Base-by-base conservation (phyloP, 306 rosid genomes). In the Vicia villosa region DNA sequence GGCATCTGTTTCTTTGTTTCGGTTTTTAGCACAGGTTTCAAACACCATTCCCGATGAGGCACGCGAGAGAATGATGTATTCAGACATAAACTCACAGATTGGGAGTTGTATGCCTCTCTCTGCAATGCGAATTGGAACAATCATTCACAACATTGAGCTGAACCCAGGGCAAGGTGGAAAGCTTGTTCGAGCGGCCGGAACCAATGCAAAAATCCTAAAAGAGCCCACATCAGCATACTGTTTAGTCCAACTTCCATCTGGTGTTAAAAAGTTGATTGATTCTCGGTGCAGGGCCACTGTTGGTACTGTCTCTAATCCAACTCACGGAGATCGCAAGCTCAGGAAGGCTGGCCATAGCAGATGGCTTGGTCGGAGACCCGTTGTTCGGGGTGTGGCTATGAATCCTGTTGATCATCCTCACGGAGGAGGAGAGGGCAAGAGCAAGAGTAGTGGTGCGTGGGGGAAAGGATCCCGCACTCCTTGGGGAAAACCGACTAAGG, bases 151-250 rank as follows among this genome's bases (percentile, higher is more conserved):
- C 79, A 79, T 90, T 15, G 98, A 90, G 45, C 30, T 54, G 72
- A 85, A 83, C 56, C 96, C 96, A 0, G 93, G 98, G 70, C 93
- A 92, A 85, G 96, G 98, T 13, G 96, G 86, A 65, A 93, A 93
- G 83, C 84, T 93, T 0, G 93, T 93, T n/a, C 83, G 93, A 37
- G 83, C 98, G 5, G 91, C 96, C 0, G 98, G 98, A 66, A 85
- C 96, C 9, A 63, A 49, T 60, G 96, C 96, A 15, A 93, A 88
- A 93, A 93, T 93, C 73, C 49, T 93, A 64, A 93, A 93, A 74
- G 96, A 93, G 16, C 90, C 93, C 13, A 69, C 87, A 1, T 68
- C 86, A 13, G 71, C 73, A 19, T 73, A 80, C 43, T 83, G 89
- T 79, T 84, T 92, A 40, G 65, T 93, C 38, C 83, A 77, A 68